Evolutionary conservation across 768 basidiomycete species (phyloP).

Genomic region (Rhodotorula graminis): DNA sequence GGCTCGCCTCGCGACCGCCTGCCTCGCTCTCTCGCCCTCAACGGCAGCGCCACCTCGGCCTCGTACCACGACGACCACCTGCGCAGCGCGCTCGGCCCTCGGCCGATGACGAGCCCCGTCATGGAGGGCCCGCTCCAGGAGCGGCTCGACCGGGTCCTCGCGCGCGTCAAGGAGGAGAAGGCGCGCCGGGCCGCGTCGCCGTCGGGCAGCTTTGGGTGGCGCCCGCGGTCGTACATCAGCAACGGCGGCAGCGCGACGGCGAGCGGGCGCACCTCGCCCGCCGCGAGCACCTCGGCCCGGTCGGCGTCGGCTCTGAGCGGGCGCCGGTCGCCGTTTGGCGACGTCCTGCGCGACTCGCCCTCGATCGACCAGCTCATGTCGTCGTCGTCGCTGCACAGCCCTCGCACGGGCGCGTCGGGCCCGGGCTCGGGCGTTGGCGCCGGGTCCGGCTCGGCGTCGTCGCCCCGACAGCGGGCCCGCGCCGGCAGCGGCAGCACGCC

Average conservation of each 20-base stretch:
- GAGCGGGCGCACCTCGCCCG: conserved; percentile 22
- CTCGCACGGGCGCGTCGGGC: background rate
- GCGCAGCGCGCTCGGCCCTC: conserved; percentile 43
- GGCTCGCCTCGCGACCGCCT: background rate
- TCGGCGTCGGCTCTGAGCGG: conserved; percentile 7
- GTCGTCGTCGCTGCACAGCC: background rate
- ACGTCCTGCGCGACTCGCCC: conserved; percentile 28
- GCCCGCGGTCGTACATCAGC: conserved; percentile 17
- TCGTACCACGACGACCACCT: conserved; percentile 43
- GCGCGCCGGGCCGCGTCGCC: conserved; percentile 8
- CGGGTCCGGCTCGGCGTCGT: no score
- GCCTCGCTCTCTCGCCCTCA: background rate
- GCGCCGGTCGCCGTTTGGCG: conserved; percentile 15
- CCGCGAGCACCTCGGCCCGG: background rate
- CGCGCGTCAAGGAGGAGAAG: conserved; percentile 46
- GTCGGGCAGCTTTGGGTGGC: background rate
- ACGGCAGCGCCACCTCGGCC: background rate
- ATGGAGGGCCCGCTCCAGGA: conserved; percentile 45
- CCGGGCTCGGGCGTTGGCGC: no score
- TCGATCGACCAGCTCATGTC: conserved; percentile 35
- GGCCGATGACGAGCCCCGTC: conserved; percentile 19
- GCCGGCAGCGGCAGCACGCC: background rate
- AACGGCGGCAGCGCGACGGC: conserved; percentile 9
- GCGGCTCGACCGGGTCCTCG: conserved; percentile 48
- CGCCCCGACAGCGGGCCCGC: background rate